These are phyloP conservation scores for Sclerotinia minor DNA, from an alignment of 2,329 filamentous ascomycete genomes.

Conservation along the genomic window DNA sequence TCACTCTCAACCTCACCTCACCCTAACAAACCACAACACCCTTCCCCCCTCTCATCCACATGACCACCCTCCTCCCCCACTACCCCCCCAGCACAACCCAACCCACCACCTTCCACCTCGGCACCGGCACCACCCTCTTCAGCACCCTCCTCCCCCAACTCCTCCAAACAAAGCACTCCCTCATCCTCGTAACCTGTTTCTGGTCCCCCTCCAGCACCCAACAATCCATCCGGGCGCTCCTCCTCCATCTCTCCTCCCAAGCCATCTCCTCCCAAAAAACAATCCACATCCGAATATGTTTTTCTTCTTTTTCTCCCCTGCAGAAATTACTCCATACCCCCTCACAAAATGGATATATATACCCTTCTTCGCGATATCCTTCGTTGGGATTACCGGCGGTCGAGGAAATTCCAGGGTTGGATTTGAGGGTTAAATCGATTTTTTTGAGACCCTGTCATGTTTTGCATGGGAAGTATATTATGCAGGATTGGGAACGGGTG, in stretches of 20 bases:
- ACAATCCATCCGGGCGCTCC: constrained; percentile 50
- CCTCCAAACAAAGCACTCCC: constrained; percentile 11
- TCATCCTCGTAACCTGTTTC: constrained; percentile 77
- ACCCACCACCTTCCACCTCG: constrained; percentile 16
- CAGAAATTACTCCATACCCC: constrained; percentile 75
- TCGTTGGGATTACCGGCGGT: constrained; percentile 63
- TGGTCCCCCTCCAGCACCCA: constrained; percentile 69
- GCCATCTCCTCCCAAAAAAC: constrained; percentile 37
- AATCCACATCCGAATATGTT: constrained; percentile 61
- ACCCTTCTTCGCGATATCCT: constrained; percentile 55
- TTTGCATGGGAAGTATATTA: constrained; percentile 84
- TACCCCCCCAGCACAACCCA: constrained; percentile 3
- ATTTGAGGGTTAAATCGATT: constrained; percentile 71
- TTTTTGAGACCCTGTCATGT: constrained; percentile 81
- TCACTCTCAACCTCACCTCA: no score
- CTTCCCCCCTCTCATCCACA: not conserved
- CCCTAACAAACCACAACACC: not conserved
- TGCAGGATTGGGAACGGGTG: constrained; percentile 66
- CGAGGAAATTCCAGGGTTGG: constrained; percentile 56
- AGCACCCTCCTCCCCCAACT: constrained; percentile 11
- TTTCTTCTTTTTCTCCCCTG: constrained; percentile 70
- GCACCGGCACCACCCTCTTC: constrained; percentile 13
- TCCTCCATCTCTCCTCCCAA: constrained; percentile 55
- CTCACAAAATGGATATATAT: constrained; percentile 61
- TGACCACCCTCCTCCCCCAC: constrained; percentile 8